These are phyloP conservation scores for Fraxinus angustifolia DNA, from an alignment of 305 asterid species.

Conservation along the genomic window DNA sequence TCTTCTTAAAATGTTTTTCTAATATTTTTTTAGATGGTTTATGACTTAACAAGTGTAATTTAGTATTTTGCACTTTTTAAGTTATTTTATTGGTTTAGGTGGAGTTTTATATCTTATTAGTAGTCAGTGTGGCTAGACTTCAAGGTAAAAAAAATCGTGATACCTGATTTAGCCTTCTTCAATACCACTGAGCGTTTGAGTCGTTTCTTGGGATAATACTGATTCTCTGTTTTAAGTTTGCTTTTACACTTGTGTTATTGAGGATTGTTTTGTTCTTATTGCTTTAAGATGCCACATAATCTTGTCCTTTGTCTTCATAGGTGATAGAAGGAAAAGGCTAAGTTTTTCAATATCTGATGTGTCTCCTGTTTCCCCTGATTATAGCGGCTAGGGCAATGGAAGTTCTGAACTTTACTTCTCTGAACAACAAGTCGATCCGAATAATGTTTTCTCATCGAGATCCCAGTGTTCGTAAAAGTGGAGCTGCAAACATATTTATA, in stretches of 20 bases:
- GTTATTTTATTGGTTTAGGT: background rate
- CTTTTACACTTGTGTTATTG: background rate
- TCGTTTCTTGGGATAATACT: background rate
- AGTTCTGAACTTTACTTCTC: slow-evolving; percentile 33
- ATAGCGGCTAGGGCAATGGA: slow-evolving; percentile 43
- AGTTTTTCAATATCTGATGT: background rate
- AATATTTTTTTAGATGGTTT: background rate
- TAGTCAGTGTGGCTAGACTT: background rate
- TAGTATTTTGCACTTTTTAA: background rate
- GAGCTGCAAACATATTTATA: slow-evolving; percentile 37
- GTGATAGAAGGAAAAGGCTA: background rate
- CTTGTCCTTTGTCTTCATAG: background rate
- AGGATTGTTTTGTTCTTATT: background rate
- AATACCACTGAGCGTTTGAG: background rate
- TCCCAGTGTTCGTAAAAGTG: slow-evolving; percentile 38
- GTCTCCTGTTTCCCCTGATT: background rate
- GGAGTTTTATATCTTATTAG: background rate
- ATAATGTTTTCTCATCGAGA: slow-evolving; percentile 43
- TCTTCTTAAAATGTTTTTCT: background rate
- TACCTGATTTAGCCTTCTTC: background rate
- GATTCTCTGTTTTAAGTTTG: background rate
- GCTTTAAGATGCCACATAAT: background rate
- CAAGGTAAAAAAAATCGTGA: background rate
- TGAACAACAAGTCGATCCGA: slow-evolving; percentile 39
- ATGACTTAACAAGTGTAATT: background rate